These are phyloP conservation scores for Lactuca sativa DNA, from an alignment of 129 eudicot genomes.

Conservation along the genomic window DNA sequence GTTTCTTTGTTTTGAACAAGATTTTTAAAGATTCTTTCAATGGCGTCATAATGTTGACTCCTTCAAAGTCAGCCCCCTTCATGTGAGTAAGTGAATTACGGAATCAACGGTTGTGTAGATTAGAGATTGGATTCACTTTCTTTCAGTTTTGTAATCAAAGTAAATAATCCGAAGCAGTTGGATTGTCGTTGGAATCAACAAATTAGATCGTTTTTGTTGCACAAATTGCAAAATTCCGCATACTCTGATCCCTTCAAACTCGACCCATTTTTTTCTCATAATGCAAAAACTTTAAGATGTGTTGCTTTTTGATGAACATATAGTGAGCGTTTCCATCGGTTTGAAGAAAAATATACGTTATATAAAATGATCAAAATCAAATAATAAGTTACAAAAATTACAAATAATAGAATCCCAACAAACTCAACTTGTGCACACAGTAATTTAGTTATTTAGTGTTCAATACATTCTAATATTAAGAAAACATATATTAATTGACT, in stretches of 20 bases:
- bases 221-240: neutral
- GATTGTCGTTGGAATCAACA: neutral
- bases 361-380: neutral
- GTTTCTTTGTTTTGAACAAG: conserved; percentile 18
- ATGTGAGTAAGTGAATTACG: neutral
- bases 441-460: too few species aligned
- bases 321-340: neutral
- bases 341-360: too few species aligned
- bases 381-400: neutral
- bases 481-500: too few species aligned
- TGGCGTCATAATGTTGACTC: conserved; percentile 12
- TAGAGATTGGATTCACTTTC: neutral
- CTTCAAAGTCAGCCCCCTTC: conserved; percentile 11
- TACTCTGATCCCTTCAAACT: neutral
- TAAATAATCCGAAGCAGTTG: neutral
- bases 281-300: neutral
- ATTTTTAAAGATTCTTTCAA: conserved; percentile 4
- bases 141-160: neutral
- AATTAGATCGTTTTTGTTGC: neutral
- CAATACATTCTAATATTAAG: too few species aligned
- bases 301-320: neutral
- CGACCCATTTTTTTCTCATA: neutral
- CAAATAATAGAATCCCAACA: too few species aligned
- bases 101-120: neutral
- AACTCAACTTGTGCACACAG: too few species aligned